A percentile compares a stretch with the other conserved stretches of the same genome.
Conservation (phyloP, 805 yeast genomes). For the Yamadazyma nakazawae region DNA sequence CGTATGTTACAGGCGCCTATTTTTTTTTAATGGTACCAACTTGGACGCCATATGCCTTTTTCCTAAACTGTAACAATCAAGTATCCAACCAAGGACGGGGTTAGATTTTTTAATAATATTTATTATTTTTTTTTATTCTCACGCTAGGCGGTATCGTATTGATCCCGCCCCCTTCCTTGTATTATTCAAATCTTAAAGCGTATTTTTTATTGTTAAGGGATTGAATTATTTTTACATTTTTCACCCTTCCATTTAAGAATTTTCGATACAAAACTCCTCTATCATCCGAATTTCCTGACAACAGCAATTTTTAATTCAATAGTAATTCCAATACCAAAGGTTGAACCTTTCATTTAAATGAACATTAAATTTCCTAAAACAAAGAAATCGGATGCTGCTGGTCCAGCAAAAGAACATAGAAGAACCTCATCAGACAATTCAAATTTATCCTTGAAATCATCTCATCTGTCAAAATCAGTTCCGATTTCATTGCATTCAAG, state of each 20-base stretch:
- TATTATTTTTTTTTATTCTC: too few species aligned
- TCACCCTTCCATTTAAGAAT: slow-evolving; percentile 5
- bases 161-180: slow-evolving; percentile 2
- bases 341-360: not conserved
- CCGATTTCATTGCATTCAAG: slow-evolving; percentile 11
- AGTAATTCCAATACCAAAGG: not conserved
- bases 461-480: not conserved
- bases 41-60: not conserved
- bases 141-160: not conserved
- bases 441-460: slow-evolving; percentile 8
- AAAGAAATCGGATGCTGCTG: slow-evolving; percentile 4
- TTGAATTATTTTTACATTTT: slow-evolving; percentile 8
- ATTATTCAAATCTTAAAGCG: slow-evolving; percentile 1
- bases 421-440: slow-evolving; percentile 9
- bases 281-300: not conserved
- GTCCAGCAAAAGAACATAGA: slow-evolving; percentile 5
- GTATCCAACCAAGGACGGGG: too few species aligned
- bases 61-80: too few species aligned
- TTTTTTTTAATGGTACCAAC: not conserved
- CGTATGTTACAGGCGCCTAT: slow-evolving; percentile 1
- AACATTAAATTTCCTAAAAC: slow-evolving; percentile 7
- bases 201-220: not conserved
- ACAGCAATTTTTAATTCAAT: not conserved
- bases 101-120: too few species aligned
- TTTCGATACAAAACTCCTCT: slow-evolving; percentile 4